A percentile compares a stretch with the other conserved stretches of the same genome.
These are phyloP conservation scores for Neurospora pannonica DNA, from an alignment of 495 filamentous ascomycete genomes.

Conservation along the genomic window DNA sequence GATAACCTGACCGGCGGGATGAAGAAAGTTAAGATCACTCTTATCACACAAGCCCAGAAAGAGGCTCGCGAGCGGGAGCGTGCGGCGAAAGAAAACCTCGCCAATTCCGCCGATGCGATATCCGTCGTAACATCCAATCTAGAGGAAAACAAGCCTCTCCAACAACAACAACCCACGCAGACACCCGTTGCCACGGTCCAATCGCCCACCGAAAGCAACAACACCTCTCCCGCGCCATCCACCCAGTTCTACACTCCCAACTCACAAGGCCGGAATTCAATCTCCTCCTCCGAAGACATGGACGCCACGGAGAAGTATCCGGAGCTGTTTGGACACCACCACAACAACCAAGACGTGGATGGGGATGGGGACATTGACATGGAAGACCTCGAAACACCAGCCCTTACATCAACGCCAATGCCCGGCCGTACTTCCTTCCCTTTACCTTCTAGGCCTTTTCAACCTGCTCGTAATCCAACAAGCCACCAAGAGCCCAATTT, in stretches of 20 bases:
- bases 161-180: background rate
- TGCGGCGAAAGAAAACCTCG: slow-evolving; percentile 5
- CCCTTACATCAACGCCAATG: background rate
- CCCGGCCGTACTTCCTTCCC: background rate
- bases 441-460: background rate
- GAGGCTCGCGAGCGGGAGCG: slow-evolving; percentile 40
- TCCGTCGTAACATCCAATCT: slow-evolving; percentile 3
- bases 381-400: background rate
- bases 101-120: slow-evolving; percentile 13
- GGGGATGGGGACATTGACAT: background rate
- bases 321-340: background rate
- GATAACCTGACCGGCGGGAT: slow-evolving; percentile 59
- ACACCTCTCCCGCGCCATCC: background rate
- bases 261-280: background rate
- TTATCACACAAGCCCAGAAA: slow-evolving; percentile 62
- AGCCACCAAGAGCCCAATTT: slow-evolving; percentile 10
- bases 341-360: slow-evolving; percentile 1
- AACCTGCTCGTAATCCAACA: background rate
- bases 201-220: background rate
- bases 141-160: slow-evolving; percentile 3
- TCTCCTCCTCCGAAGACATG: background rate
- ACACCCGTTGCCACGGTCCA: slow-evolving; percentile 1
- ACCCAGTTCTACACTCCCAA: background rate
- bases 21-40: slow-evolving; percentile 66
- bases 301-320: background rate